Base-by-base conservation (phyloP, 768 basidiomycete species). In the Zangia roseola region DNA sequence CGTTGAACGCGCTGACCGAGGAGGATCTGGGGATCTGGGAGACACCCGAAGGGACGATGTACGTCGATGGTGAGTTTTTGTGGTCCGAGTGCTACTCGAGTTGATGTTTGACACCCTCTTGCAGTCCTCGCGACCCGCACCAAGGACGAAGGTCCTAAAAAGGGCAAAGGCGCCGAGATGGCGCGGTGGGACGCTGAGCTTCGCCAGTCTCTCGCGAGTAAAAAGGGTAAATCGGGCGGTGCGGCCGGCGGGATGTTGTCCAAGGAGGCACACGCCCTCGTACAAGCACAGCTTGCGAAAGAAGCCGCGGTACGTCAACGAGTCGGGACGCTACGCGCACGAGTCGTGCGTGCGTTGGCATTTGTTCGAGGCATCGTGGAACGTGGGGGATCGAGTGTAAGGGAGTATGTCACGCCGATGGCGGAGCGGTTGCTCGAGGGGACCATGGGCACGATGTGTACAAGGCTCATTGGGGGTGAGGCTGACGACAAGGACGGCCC, bases 141-240 rank as follows among this genome's bases (percentile, higher is more conserved):
- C 58, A 64, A 65, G 10, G 75, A 73, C 1, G 74, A 78, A 5
- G 72, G 60, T 40, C 69, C 69, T 4, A 77, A 70, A 55, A 95
- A 94, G 63, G 89, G 91, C 13, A 97, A 97, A 58, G 88, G 85
- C 49, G 82, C 88, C 6, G 91, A 91, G 30, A 88, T 95, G 13
- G 87, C 91, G 16, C 86, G 91, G 60, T 99, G 95, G 95, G 97
- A 99, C 53, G 87, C 85, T 23, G 94, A 99, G 52, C 73, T 95
- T n/a, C 82, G 94, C 10, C 85, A 89, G 56, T 82, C 86, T 0
- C 73, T 97, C 1, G 89, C 90, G 6, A 80, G 71, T 47, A 97
- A 97, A 73, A 91, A 90, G 43, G 28, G 36, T 46, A 61, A 64
- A 77, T 81, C 10, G 68, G 26, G 75, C 1, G 57, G 74, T 2